Base-by-base conservation (phyloP, 305 asterid genomes). In the Galium porrigens region DNA sequence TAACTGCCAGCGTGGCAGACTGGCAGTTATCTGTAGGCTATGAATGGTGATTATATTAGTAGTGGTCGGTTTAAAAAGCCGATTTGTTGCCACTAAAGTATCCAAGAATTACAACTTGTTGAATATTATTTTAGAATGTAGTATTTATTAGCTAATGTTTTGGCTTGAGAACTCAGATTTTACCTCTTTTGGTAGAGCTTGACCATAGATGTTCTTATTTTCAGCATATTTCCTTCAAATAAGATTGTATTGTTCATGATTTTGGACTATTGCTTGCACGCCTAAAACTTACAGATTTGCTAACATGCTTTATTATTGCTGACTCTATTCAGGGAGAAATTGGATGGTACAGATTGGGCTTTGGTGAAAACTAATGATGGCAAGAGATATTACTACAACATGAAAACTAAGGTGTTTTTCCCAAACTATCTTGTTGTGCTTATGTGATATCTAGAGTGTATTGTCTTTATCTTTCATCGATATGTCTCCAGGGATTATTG, bases 341-440 rank as follows among this genome's bases (percentile, higher is more conserved):
- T 89, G 75, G 73, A 82, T 41, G 94, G 94, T 72, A 85, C 96
- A 57, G 96, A 92, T 73, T 92, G 99, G 99, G 79, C 83, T 67
- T 72, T 82, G 73, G 95, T 92, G 73, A 77, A 85, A 74, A 89
- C 96, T 61, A 86, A 89, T 76, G 94, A 92, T 79, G 94, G 94
- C 74, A 86, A 89, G 79, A 86, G 58, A 62, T 92, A 89, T 78
- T 92, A 89, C 81, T 83, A 87, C 82, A 87, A 89, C 74, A 69
- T 83, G 37, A 78, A 70, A 65, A 85, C 96, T 68, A 85, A 89
- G 99, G 99, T 88, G 59, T 41, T 11, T 11, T 70, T 54, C 41
- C 39, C 53, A 14, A 46, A 46, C 14, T 68, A 17, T 33, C 44
- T 20, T 36, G 55, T 63, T 17, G 56, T 36, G 54, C n/a, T 9